phyloP scores from a whole-genome alignment of 2,329 filamentous ascomycete species.

The Fusarium citri region DNA sequence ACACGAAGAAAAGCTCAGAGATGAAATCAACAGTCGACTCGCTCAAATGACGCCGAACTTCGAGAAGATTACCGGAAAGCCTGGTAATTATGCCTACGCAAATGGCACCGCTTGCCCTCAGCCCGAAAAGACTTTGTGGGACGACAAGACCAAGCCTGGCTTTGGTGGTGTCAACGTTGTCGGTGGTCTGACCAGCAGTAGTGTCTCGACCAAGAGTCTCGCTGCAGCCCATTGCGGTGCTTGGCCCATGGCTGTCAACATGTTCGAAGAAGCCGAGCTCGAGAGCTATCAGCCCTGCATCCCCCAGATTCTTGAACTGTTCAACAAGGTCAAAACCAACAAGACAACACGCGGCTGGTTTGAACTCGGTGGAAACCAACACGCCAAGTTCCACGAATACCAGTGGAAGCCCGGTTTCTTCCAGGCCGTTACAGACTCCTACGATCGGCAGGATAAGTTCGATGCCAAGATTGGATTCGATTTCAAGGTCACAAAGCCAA shows the following conservation, averaged over 20 bases:
- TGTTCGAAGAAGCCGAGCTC: constrained; percentile 55
- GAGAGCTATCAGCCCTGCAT: constrained; percentile 59
- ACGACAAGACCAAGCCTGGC: constrained; percentile 24
- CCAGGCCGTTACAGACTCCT: constrained; percentile 50
- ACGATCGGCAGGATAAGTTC: constrained; percentile 50
- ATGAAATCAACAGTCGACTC: constrained; percentile 45
- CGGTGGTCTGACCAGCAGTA: constrained; percentile 55
- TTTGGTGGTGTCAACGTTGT: constrained; percentile 56
- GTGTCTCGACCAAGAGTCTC: constrained; percentile 58
- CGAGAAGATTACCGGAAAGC: constrained; percentile 38
- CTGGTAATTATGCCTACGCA: constrained; percentile 26
- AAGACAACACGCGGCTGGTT: constrained; percentile 22
- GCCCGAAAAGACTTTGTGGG: constrained; percentile 35
- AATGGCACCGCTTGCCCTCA: constrained; percentile 46
- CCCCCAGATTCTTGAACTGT: constrained; percentile 52
- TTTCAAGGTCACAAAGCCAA: constrained; percentile 47
- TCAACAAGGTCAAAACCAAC: constrained; percentile 44
- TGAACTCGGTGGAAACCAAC: background rate
- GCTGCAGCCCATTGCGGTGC: constrained; percentile 57
- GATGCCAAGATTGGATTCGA: constrained; percentile 49
- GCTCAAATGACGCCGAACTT: constrained; percentile 46
- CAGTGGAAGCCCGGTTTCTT: constrained; percentile 50
- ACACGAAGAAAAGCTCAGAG: constrained; percentile 47
- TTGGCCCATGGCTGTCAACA: constrained; percentile 55
- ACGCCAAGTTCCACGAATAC: constrained; percentile 42